These are phyloP conservation scores for Chaetomium tenue DNA, from an alignment of 495 filamentous ascomycete species.

Conservation along the genomic window DNA sequence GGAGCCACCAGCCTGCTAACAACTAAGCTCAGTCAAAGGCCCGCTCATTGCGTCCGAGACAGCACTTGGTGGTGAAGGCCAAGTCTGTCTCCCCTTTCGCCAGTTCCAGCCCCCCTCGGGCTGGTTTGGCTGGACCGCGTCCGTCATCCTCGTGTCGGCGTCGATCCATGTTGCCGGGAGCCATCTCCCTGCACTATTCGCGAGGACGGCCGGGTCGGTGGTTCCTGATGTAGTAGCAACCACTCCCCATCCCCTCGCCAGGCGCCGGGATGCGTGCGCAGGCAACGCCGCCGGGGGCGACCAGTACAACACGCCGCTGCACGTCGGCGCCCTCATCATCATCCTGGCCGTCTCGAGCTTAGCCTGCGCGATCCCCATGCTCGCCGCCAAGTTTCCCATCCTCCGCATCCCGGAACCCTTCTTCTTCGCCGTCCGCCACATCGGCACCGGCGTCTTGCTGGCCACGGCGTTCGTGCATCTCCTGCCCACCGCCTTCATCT, in stretches of 20 bases:
- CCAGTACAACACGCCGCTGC: conserved; percentile 63
- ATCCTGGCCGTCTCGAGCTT: conserved; percentile 67
- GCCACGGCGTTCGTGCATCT: conserved; percentile 86
- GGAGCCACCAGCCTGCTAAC: conserved; percentile 12
- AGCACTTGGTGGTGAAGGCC: conserved; percentile 38
- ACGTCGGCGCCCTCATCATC: conserved; percentile 72
- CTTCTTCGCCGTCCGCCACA: conserved; percentile 73
- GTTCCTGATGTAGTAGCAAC: conserved; percentile 5
- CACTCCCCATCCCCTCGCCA: conserved; percentile 13
- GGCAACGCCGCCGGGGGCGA: conserved; percentile 31
- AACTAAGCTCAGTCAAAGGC: conserved; percentile 13
- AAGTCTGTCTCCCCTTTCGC: conserved; percentile 24
- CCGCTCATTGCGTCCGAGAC: conserved; percentile 30
- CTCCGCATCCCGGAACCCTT: conserved; percentile 49
- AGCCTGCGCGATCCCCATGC: conserved; percentile 58
- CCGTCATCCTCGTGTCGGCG: conserved; percentile 30
- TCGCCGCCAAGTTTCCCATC: conserved; percentile 48
- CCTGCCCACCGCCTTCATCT: conserved; percentile 77
- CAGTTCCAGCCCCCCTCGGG: conserved; percentile 25
- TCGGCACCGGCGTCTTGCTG: conserved; percentile 80
- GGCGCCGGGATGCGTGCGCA: conserved; percentile 25
- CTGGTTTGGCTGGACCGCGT: conserved; percentile 35
- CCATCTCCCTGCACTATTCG: conserved; percentile 13
- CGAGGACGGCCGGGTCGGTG: neutral
- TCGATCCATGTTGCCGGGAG: conserved; percentile 25